Evolutionary conservation across 345 rosid species (phyloP), one percentile per base, ranked within the genome.

Genomic region (Eucalyptus tenuipes): DNA sequence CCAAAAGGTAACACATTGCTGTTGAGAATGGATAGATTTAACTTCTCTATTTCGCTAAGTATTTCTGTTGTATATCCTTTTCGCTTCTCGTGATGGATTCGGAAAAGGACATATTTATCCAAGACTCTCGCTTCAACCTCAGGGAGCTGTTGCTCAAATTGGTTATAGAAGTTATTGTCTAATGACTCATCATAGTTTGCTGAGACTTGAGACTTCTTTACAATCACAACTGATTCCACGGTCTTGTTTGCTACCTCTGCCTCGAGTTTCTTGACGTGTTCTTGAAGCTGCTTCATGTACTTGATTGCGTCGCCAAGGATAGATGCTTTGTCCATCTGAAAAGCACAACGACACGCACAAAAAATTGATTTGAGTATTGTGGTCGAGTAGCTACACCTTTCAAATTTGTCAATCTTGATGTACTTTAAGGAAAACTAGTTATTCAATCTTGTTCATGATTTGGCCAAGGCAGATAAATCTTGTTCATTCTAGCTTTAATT

Each of bases 261-360:
- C 66, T 95, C 95, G 1, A 97, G 93, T 20, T 86, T 88, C 88
- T 91, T 90, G 40, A 95, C 92, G 9, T 92, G 96, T 88, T 94
- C 98, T 91, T 95, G 97, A 25, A 96, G 95, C 17, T 95, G 92
- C 88, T 94, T 95, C 88, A 92, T 22, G 89, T 94, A 93, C 91
- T 95, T 92, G 59, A 91, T 93, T 9, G 97, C 94, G 4, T 96
- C 95, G 50, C 92, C 96, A 37, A 96, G 96, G 53, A 97, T 90
- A 3, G 99, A 93, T 33, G 96, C 90, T 90, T 94, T 97, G 91
- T 96, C 99, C 86, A 91, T 92, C 98, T 97, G 93, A 11, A 14
- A 87, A 27, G 48, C 53, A 52, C 24, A 52, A 53, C 55, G 10
- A 5, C 37, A 49, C 8, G 48, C 86, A 8, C 12, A n/a, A 22